Evolutionary conservation across 495 filamentous ascomycete species (phyloP), one percentile per base, ranked within the genome.

Genomic region (Achaetomiella virescens): DNA sequence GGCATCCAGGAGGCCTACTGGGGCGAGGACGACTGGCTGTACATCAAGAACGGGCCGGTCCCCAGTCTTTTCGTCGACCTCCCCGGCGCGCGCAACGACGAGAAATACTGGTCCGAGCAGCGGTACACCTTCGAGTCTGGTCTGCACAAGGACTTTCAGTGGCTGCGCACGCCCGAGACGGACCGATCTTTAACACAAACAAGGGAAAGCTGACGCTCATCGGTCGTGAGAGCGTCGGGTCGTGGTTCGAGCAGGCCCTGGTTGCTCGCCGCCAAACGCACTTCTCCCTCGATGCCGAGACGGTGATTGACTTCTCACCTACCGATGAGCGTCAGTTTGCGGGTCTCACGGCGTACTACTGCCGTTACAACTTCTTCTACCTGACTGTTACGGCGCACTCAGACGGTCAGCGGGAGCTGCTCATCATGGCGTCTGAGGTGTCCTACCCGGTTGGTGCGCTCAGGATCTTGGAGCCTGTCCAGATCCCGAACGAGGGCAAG

Each of bases 301-400:
- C 78, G 0, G 69, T 76, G 8, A 58, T 81, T 0, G 72, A 79
- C 55, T 82, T 78, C 62, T 63, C 68, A 2, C 79, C 79, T 0
- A 60, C 59, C 0, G 79, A 82, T 54, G 78, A 81, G 68, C 68
- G 79, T 22, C 75, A 82, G 58, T 82, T 80, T 55, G 79, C 78
- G 3, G 79, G 79, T 1, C 65, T 82, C 20, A 77, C 77, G n/a
- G 76, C 75, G 22, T 82, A 81, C 59, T 82, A 82, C 65, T 79
- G 77, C 59, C 77, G 79, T 5, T 81, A 68, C 67, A 82, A 82
- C 62, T 81, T 82, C 64, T 81, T 81, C 67, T 82, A 82, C 52
- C 66, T 82, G 7, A 74, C 77, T 0, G 77, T 82, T 11, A 75
- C 76, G n/a, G 78, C 77, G 1, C 71, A 81, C 55, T 67, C 71